Evolutionary conservation across 768 basidiomycete genomes (phyloP), one percentile per base, ranked within the genome.

Genomic region (Bullera alba): DNA sequence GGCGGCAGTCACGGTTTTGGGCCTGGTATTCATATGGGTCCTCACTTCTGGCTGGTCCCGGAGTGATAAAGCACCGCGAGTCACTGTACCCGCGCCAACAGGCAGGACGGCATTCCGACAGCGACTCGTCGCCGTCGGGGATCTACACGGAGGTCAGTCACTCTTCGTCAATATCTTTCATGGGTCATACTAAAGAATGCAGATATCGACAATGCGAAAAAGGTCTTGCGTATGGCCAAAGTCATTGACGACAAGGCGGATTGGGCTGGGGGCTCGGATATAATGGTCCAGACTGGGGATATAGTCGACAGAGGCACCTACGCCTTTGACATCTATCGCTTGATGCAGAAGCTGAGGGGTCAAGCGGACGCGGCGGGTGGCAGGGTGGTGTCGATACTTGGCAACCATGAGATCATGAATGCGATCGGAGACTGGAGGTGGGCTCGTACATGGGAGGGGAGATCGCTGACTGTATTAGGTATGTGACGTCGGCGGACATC

Each of bases 381-480:
- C 1, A 78, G 77, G 3, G 78, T 99, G 14, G 66, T 93, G 27
- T 82, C 80, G 12, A 79, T 87, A 48, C 75, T 96, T 28, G 95
- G 95, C 22, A 99, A 99, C 70, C 95, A 99, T 60, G 95, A 97
- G 71, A 83, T 84, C 77, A 95, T 96, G 89, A 92, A 92, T 58
- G 82, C 80, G 35, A 62, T 68, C 81, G 87, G 87, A 53, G 89
- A 92, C 71, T 92, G 88, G 88, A 81, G 86, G 83, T 86, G 69
- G 63, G 70, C 56, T 6, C n/a, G n/a, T n/a, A n/a, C n/a, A n/a
- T n/a, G n/a, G n/a, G n/a, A n/a, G n/a, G n/a, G n/a, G n/a, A n/a
- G n/a, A 39, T 10, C 12, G 37, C 19, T 39, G 47, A 50, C 42
- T n/a, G 46, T 26, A 10, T n/a, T 26, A 86, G 88, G 79, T 95